A percentile compares a stretch with the other conserved stretches of the same genome.
Evolutionary conservation across 805 yeast genomes (phyloP).

Genomic region (Schizosaccharomyces octosporus): DNA sequence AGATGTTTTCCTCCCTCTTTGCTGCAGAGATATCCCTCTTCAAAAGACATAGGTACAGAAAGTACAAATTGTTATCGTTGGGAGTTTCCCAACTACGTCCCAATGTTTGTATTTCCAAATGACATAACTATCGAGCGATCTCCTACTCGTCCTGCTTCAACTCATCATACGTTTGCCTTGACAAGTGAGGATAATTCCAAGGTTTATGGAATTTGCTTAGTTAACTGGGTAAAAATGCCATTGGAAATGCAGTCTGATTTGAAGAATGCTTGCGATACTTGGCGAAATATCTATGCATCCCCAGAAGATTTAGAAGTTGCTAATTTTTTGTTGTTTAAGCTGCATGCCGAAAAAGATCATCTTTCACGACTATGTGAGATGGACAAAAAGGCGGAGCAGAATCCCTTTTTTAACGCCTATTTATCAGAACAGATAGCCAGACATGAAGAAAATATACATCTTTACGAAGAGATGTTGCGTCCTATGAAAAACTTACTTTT

Average conservation of each 20-base stretch:
- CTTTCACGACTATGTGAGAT: not conserved
- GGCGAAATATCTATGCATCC: slow-evolving; percentile 6
- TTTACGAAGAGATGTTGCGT: slow-evolving; percentile 5
- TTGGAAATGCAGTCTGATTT: slow-evolving; percentile 3
- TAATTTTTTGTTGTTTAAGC: slow-evolving; percentile 1
- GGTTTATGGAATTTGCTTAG: slow-evolving; percentile 6
- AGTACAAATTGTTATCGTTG: slow-evolving; percentile 1
- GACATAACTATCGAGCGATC: slow-evolving; percentile 6
- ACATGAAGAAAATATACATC: slow-evolving; percentile 6
- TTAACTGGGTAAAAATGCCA: slow-evolving; percentile 6
- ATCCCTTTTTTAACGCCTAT: not conserved
- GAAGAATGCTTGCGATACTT: slow-evolving; percentile 3
- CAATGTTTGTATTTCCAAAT: slow-evolving; percentile 9
- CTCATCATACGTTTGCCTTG: slow-evolving; percentile 8
- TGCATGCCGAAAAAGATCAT: slow-evolving; percentile 3
- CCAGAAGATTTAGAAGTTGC: slow-evolving; percentile 7
- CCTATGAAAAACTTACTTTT: slow-evolving; percentile 7
- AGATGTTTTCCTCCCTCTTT: slow-evolving; percentile 7
- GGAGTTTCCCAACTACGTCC: slow-evolving; percentile 7
- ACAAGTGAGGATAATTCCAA: slow-evolving; percentile 6
- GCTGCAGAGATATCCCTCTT: slow-evolving; percentile 5
- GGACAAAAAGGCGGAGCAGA: not conserved
- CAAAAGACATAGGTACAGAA: not conserved
- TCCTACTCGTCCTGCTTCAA: slow-evolving; percentile 5
- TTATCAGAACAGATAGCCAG: slow-evolving; percentile 3